Percentiles rank a stretch among this genome's conserved stretches.
phyloP scores from a whole-genome alignment of 2,329 filamentous ascomycete genomes.

The Alternaria postmessia region DNA sequence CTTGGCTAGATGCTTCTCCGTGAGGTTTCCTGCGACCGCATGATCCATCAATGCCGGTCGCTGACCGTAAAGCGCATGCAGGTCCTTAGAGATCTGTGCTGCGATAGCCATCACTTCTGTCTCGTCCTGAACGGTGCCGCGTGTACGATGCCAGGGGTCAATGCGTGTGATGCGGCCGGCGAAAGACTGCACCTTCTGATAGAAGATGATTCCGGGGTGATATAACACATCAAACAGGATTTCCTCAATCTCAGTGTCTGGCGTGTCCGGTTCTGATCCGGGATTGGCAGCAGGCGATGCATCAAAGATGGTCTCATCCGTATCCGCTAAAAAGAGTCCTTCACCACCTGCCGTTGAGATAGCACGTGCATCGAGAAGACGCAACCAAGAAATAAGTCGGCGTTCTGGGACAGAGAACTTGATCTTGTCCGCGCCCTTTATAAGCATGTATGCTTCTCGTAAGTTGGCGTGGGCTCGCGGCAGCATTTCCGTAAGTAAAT shows the following conservation, averaged over 20 bases:
- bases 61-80: conserved; percentile 60
- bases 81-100: conserved; percentile 60
- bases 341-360: conserved; percentile 64
- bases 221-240: conserved; percentile 64
- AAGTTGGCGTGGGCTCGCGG: conserved; percentile 53
- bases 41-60: conserved; percentile 65
- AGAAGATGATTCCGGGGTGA: conserved; percentile 65
- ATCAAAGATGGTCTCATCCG: conserved; percentile 58
- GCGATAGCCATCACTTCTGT: conserved; percentile 66
- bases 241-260: conserved; percentile 55
- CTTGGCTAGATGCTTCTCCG: conserved; percentile 58
- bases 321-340: conserved; percentile 61
- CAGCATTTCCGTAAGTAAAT: conserved; percentile 42
- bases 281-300: conserved; percentile 52
- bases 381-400: conserved; percentile 63
- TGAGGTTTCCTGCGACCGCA: conserved; percentile 62
- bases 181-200: conserved; percentile 66
- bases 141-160: conserved; percentile 64
- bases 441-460: conserved; percentile 59
- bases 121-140: conserved; percentile 66
- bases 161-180: conserved; percentile 66
- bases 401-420: conserved; percentile 51
- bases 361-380: conserved; percentile 63
- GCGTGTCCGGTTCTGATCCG: conserved; percentile 39
- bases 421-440: conserved; percentile 46